A percentile compares a stretch with the other conserved stretches of the same genome.
Conservation (phyloP, 306 rosid genomes). For the Acacia melanoxylon region DNA sequence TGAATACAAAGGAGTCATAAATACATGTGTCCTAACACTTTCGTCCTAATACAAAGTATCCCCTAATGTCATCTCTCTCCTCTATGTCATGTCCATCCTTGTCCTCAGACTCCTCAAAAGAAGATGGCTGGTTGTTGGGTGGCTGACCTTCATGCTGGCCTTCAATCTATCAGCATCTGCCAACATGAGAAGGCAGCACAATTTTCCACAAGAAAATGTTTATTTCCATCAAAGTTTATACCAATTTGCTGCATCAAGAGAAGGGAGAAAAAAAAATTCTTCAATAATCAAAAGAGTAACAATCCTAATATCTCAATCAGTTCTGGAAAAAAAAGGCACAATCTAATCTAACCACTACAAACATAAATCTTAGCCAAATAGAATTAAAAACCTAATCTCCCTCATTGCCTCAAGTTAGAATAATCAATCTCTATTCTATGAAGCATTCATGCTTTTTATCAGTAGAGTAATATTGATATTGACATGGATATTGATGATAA, state of each 20-base stretch:
- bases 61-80: too few relatives aligned
- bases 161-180: too few relatives aligned
- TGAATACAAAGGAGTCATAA: too few relatives aligned
- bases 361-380: neutral
- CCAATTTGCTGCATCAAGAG: neutral
- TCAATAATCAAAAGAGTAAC: neutral
- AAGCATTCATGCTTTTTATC: neutral
- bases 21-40: too few relatives aligned
- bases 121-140: too few relatives aligned
- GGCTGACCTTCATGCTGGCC: too few relatives aligned
- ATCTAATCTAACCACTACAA: neutral
- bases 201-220: neutral
- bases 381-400: neutral
- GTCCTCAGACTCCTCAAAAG: too few relatives aligned
- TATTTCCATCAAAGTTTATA: neutral
- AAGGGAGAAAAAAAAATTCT: neutral
- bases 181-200: neutral
- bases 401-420: neutral
- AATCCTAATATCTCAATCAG: neutral
- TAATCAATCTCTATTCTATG: neutral
- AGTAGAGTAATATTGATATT: conserved; percentile 11
- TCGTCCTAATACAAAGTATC: too few relatives aligned
- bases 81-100: too few relatives aligned
- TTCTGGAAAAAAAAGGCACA: neutral
- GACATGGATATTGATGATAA: neutral